Evolutionary conservation across 371 early-diverging fungal species (phyloP).

Genomic region (Smittium mucronatum): DNA sequence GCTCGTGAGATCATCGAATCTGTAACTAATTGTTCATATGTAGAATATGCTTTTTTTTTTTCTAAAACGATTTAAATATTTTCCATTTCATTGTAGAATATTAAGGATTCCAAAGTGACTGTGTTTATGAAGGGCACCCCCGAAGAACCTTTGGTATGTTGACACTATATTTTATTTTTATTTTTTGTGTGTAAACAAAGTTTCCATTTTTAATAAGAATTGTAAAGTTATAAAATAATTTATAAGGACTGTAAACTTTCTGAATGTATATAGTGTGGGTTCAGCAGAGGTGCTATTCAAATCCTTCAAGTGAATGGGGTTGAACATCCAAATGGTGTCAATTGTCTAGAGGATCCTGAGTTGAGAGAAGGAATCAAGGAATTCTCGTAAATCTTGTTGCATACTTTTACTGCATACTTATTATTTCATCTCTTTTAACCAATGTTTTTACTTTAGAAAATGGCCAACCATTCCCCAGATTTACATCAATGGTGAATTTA

Average conservation of each 20-base stretch:
- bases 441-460: conserved; percentile 24
- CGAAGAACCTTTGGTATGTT: conserved; percentile 39
- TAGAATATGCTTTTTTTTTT: background rate
- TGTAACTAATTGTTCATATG: background rate
- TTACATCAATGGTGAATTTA: conserved; percentile 79
- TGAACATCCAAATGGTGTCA: conserved; percentile 60
- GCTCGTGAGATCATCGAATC: background rate
- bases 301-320: conserved; percentile 72
- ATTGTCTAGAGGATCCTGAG: conserved; percentile 81
- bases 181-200: too few species aligned
- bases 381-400: conserved; percentile 26
- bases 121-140: conserved; percentile 95
- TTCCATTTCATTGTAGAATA: conserved; percentile 10
- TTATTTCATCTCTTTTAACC: too few species aligned
- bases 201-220: too few species aligned
- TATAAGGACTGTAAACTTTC: too few species aligned
- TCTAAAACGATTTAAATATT: background rate
- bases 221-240: too few species aligned
- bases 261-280: conserved; percentile 43
- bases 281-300: conserved; percentile 60
- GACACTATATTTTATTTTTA: too few species aligned
- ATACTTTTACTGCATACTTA: background rate
- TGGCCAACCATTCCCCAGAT: conserved; percentile 87
- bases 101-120: conserved; percentile 54
- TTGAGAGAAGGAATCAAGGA: conserved; percentile 87